Percentiles rank a stretch among this genome's conserved stretches.
phyloP scores from a whole-genome alignment of 352 stramenopile genomes.

The Lagenidium sp. region DNA sequence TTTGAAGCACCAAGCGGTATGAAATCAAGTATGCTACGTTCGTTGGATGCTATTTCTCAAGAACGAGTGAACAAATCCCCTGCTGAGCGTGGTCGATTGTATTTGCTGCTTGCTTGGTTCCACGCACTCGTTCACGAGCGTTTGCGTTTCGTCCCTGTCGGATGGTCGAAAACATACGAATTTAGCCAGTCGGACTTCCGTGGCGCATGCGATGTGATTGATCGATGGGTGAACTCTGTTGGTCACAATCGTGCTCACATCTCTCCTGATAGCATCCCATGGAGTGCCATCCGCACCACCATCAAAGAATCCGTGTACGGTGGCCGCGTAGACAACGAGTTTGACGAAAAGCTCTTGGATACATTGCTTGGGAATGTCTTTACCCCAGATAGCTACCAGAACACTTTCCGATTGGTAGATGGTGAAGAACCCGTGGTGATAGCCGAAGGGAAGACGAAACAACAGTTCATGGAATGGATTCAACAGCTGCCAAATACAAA shows the following conservation, averaged over 20 bases:
- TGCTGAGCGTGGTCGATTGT: conserved; percentile 88
- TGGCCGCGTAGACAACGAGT: conserved; percentile 94
- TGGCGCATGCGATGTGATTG: conserved; percentile 96
- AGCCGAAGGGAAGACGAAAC: conserved; percentile 85
- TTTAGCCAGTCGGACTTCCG: conserved; percentile 98
- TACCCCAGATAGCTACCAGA: conserved; percentile 92
- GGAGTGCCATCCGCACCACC: conserved; percentile 95
- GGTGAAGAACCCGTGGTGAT: conserved; percentile 51
- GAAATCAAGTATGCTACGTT: conserved; percentile 95
- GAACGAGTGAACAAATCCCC: conserved; percentile 88
- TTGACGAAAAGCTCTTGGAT: conserved; percentile 95
- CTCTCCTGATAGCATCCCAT: conserved; percentile 97
- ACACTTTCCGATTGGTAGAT: conserved; percentile 59
- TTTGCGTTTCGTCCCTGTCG: conserved; percentile 95
- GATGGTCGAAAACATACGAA: conserved; percentile 99
- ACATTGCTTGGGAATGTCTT: conserved; percentile 92
- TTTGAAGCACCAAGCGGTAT: conserved; percentile 97
- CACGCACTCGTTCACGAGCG: conserved; percentile 98
- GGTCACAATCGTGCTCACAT: conserved; percentile 79
- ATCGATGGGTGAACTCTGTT: conserved; percentile 93
- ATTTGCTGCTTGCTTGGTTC: conserved; percentile 97
- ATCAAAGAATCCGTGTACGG: conserved; percentile 97
- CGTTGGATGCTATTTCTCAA: conserved; percentile 90
- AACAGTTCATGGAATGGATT: conserved; percentile 90
- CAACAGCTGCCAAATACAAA: conserved; percentile 83